Conservation (phyloP, 768 basidiomycete genomes). For the Lactarius psammicola region DNA sequence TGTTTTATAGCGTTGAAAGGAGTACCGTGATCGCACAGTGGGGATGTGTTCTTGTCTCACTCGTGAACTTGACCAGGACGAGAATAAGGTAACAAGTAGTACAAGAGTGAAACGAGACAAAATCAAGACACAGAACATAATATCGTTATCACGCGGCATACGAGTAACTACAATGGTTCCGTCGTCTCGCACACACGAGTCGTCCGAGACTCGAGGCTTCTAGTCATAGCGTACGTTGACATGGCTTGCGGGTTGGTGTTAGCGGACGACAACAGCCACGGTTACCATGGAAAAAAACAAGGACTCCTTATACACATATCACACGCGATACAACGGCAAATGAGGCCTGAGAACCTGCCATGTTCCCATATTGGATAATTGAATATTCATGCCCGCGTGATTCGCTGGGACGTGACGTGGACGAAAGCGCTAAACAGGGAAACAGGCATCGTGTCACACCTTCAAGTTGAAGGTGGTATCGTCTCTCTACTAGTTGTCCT, state of each 20-base stretch:
- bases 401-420: not conserved
- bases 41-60: not conserved
- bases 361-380: constrained; percentile 3
- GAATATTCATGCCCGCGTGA: not conserved
- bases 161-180: not conserved
- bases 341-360: not conserved
- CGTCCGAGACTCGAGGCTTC: not conserved
- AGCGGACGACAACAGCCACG: not conserved
- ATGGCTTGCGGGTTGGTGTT: not conserved
- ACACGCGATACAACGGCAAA: not conserved
- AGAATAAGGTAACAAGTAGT: constrained; percentile 4
- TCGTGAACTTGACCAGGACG: not conserved
- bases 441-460: not conserved
- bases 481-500: no score
- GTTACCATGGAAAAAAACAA: not conserved
- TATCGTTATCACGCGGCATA: not conserved
- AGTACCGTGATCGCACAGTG: not conserved
- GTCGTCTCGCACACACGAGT: not conserved
- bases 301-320: not conserved
- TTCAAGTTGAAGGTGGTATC: no score
- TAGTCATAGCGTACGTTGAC: not conserved
- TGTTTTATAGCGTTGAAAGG: constrained; percentile 3
- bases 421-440: not conserved
- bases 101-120: not conserved
- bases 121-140: not conserved